Base-by-base conservation (phyloP, 768 basidiomycete genomes). In the Hypholoma fasciculare region DNA sequence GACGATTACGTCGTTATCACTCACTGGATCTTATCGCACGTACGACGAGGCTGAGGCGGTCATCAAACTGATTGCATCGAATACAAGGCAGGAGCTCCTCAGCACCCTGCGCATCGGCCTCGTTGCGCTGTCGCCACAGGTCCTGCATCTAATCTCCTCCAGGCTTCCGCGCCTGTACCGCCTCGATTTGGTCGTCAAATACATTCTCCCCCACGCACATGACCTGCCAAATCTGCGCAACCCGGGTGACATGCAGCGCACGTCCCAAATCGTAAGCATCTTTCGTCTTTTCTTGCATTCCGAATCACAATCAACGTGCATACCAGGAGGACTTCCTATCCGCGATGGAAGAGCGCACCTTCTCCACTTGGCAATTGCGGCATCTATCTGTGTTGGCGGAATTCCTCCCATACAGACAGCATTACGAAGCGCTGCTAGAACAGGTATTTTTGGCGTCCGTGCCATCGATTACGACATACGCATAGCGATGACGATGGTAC, bases 91-190 rank as follows among this genome's bases (percentile, higher is more conserved):
- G 2, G 63, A 62, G 36, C 55, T 65, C 7, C 65, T 80, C 30
- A 62, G 66, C 7, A 71, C 62, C 7, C 68, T 80, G 7, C 71
- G 78, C 2, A 60, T 82, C 13, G 76, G 78, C 9, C 69, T 76
- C 1, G 69, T 80, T 8, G 71, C 70, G 11, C 67, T 82, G 7
- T 77, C 75, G 7, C 79, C 79, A 2, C 67, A 76, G 56, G 67
- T 82, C 11, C 36, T 82, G 12, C 78, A 81, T 56, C 61, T 79
- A 7, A 65, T 82, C 16, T 75, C 78, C 3, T 56, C 65, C 50
- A 71, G 69, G 50, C 68, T 79, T 19, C 76, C 77, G 0, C 34
- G 52, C 0, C 64, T 82, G 26, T 57, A 66, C 7, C 61, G 68
- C 17, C 72, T 82, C 5, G 77, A 76, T 46, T 60, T 82, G 37